A percentile compares a stretch with the other conserved stretches of the same genome.
phyloP scores from a whole-genome alignment of 345 rosid genomes.

The Cardiospermum halicacabum region DNA sequence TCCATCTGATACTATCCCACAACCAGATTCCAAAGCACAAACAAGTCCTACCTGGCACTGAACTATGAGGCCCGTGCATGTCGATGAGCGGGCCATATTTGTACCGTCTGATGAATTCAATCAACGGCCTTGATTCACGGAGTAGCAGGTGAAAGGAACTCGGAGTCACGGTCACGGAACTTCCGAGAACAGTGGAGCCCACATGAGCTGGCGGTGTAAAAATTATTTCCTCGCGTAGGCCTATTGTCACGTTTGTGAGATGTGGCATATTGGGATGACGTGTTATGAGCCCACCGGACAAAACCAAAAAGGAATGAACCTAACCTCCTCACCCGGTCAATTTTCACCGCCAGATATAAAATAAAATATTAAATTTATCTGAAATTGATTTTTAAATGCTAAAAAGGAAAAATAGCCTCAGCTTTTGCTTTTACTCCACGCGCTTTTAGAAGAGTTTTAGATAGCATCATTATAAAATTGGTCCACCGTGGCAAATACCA shows the following conservation, averaged over 20 bases:
- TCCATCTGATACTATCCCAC: constrained; percentile 18
- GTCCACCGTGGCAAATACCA: constrained; percentile 32
- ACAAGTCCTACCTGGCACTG: constrained; percentile 63
- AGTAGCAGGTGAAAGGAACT: constrained; percentile 21
- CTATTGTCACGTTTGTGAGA: constrained; percentile 44
- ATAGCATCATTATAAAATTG: constrained; percentile 3
- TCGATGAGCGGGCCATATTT: constrained; percentile 30
- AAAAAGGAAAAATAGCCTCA: neutral
- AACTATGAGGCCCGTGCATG: constrained; percentile 28
- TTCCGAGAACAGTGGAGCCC: constrained; percentile 67
- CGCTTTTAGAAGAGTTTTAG: constrained; percentile 14
- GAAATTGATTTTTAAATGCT: no score
- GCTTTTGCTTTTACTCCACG: constrained; percentile 19
- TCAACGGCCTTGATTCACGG: constrained; percentile 30
- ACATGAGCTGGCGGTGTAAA: constrained; percentile 48
- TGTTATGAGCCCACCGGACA: constrained; percentile 26
- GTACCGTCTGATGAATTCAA: constrained; percentile 19
- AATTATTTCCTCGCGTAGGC: constrained; percentile 47
- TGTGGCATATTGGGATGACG: constrained; percentile 50
- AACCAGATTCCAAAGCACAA: constrained; percentile 24
- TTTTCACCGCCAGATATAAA: constrained; percentile 35
- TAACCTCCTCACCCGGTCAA: constrained; percentile 28
- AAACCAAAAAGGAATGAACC: neutral
- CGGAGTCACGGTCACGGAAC: constrained; percentile 70
- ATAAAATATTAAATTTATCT: neutral